phyloP scores from a whole-genome alignment of 2,329 filamentous ascomycete species.

The Sclerotinia glacialis region DNA sequence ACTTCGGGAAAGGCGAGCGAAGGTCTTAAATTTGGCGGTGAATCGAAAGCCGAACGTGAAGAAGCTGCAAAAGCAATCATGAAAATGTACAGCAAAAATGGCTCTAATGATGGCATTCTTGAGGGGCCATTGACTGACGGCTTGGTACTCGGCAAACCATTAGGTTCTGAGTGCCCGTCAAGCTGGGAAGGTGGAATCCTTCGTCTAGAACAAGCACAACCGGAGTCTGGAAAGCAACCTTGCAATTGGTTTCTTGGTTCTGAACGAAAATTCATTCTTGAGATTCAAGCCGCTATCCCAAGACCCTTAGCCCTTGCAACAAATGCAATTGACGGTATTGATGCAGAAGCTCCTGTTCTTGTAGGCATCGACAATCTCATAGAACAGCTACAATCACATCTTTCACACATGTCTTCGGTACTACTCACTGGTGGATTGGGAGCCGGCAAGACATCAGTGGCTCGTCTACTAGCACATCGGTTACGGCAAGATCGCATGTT shows the following conservation, averaged over 20 bases:
- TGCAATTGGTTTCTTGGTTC: constrained; percentile 73
- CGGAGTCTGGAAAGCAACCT: constrained; percentile 48
- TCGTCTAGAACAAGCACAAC: constrained; percentile 64
- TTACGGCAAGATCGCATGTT: constrained; percentile 72
- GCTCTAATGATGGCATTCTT: constrained; percentile 60
- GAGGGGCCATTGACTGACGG: constrained; percentile 88
- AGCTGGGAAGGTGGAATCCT: constrained; percentile 83
- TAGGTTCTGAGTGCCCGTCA: constrained; percentile 51
- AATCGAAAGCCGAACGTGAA: constrained; percentile 78
- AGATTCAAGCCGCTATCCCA: constrained; percentile 72
- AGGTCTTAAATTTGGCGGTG: constrained; percentile 81
- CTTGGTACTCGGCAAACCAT: constrained; percentile 64
- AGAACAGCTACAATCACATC: constrained; percentile 67
- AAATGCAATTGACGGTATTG: constrained; percentile 45
- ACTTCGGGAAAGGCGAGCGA: constrained; percentile 54
- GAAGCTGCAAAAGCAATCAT: constrained; percentile 70
- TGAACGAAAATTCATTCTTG: constrained; percentile 69
- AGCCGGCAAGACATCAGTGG: constrained; percentile 82
- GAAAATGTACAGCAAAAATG: constrained; percentile 61
- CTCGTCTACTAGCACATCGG: constrained; percentile 70
- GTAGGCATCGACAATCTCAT: constrained; percentile 83
- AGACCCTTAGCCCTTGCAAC: constrained; percentile 55
- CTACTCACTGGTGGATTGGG: constrained; percentile 85
- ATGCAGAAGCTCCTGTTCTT: constrained; percentile 54
- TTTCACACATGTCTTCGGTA: constrained; percentile 84